Evolutionary conservation across 306 rosid genomes (phyloP).

Genomic region (Ochetophila trinervis): DNA sequence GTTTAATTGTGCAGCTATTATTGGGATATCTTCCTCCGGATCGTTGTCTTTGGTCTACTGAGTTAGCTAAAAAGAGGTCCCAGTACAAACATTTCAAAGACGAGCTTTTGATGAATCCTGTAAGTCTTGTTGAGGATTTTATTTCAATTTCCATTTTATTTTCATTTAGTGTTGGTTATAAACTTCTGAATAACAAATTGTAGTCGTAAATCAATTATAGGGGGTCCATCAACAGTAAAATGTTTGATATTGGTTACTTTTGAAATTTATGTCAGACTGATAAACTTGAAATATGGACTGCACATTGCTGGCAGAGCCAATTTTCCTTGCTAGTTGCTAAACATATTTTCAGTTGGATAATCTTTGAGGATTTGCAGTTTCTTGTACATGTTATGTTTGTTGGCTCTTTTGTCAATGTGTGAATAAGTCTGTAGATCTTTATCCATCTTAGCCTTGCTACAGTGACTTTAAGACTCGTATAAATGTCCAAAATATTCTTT

Average conservation of each 20-base stretch:
- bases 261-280: background rate
- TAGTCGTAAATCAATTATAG: background rate
- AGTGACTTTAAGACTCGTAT: no score
- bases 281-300: background rate
- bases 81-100: slow-evolving; percentile 92
- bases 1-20: slow-evolving; percentile 57
- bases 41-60: slow-evolving; percentile 80
- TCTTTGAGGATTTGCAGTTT: no score
- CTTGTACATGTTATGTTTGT: no score
- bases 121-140: slow-evolving; percentile 45
- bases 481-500: no score
- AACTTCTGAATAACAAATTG: background rate
- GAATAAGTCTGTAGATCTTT: no score
- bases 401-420: no score
- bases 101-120: slow-evolving; percentile 95
- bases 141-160: background rate
- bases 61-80: slow-evolving; percentile 83
- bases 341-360: no score
- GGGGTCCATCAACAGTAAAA: background rate
- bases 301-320: background rate
- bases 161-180: background rate
- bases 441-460: no score
- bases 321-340: no score
- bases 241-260: background rate
- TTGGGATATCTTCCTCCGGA: slow-evolving; percentile 85